phyloP scores from a whole-genome alignment of 257 asterid genomes.

The Forsythia suspensa region DNA sequence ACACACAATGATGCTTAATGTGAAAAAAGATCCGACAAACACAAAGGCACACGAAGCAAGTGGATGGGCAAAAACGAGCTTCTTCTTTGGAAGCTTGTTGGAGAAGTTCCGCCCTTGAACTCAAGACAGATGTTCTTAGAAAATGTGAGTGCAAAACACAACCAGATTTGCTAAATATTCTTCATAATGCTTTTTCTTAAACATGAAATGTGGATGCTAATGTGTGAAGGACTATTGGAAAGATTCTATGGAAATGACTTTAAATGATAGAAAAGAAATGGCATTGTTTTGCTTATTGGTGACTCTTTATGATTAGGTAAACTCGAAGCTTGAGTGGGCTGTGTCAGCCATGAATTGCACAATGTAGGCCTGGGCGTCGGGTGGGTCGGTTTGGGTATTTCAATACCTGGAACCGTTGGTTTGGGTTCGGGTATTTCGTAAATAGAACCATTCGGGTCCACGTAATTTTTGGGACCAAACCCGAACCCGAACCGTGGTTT shows the following conservation, averaged over 20 bases:
- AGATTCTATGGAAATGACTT: constrained; percentile 30
- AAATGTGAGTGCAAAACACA: constrained; percentile 6
- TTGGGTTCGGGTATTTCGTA: no score
- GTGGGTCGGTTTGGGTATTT: no score
- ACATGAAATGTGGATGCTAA: not conserved
- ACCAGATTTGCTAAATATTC: not conserved
- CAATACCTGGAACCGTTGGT: no score
- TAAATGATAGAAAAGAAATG: constrained; percentile 21
- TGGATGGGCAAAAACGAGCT: constrained; percentile 77
- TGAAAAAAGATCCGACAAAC: constrained; percentile 57
- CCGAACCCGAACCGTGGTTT: no score
- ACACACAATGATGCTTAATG: constrained; percentile 77
- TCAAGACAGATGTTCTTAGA: constrained; percentile 12
- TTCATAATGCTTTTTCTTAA: constrained; percentile 1
- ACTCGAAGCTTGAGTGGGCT: not conserved
- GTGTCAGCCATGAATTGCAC: not conserved
- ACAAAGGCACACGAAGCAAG: constrained; percentile 52
- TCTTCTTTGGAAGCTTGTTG: constrained; percentile 78
- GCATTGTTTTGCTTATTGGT: not conserved
- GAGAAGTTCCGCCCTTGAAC: constrained; percentile 55
- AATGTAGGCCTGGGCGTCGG: no score
- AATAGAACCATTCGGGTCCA: no score
- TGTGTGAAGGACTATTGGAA: constrained; percentile 26
- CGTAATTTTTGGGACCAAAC: no score
- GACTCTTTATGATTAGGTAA: not conserved